Base-by-base conservation (phyloP, 108 stramenopile genomes). In the Pseudonitzschia delicatissima region DNA sequence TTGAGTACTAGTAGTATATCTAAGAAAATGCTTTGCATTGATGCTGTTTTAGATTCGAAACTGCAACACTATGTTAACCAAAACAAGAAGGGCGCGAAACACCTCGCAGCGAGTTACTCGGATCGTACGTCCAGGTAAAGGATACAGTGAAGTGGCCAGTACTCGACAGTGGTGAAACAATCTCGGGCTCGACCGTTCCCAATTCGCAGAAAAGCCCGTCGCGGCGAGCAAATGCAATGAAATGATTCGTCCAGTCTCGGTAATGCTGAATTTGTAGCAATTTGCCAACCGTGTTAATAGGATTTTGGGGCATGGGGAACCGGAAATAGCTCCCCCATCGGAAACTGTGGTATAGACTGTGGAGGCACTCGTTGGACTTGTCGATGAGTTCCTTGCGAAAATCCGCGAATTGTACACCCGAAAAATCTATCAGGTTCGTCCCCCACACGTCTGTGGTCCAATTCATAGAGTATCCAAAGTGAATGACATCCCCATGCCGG, bases 381-480 rank as follows among this genome's bases (percentile, higher is more conserved):
- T 45, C 18, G 11, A 45, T 5, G 13, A 66, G 25, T 18, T 65
- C n/a, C 18, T n/a, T 21, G 21, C 63, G 45, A 15, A 33, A 32
- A 8, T 64, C 29, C 13, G 26, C 6, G 57, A 29, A 36, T 9
- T 58, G 51, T 32, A 28, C 21, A 35, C 42, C 61, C 21, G 9
- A 2, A 57, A 51, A 72, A 66, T 72, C 71, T 32, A 72, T 40
- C n/a, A 67, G 11, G 52, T 33, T 57, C 11, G 52, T 35, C 5
- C 71, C 71, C 11, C 13, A 39, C 6, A 72, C 71, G 32, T 33
- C 53, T n/a, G 28, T 25, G 18, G 57, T 7, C 74, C 74, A 75
- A 35, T 75, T 75, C 74, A 75, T 75, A 6, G 74, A 75, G 26
- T 75, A 75, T 17, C 48, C 68, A 33, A 64, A 75, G 57, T 75